These are phyloP conservation scores for Cucurbita moschata DNA, from an alignment of 306 rosid species.

Conservation along the genomic window DNA sequence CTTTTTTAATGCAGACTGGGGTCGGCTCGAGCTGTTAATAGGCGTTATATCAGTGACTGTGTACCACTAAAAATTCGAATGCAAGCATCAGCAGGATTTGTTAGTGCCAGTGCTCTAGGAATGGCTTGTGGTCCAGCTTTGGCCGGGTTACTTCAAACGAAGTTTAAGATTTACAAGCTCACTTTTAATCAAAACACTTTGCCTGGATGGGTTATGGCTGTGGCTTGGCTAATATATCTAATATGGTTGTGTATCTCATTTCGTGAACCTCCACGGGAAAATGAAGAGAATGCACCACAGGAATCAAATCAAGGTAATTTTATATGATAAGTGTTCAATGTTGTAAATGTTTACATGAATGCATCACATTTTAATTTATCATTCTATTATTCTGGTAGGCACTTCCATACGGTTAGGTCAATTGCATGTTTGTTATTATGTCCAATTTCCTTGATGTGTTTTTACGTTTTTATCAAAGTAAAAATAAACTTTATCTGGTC, in stretches of 20 bases:
- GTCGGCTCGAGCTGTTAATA: constrained; percentile 96
- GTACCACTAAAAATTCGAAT: constrained; percentile 77
- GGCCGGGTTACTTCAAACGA: constrained; percentile 76
- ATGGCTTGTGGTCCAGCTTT: constrained; percentile 99
- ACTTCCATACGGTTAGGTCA: background rate
- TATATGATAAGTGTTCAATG: background rate
- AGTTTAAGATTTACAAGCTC: constrained; percentile 64
- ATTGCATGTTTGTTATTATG: background rate
- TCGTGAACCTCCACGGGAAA: constrained; percentile 67
- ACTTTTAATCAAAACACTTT: constrained; percentile 74
- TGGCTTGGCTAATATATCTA: constrained; percentile 78
- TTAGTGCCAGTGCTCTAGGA: constrained; percentile 98
- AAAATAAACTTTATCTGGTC: background rate
- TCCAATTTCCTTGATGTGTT: background rate
- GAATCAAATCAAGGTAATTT: constrained; percentile 52
- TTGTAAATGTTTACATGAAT: background rate
- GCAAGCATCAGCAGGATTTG: constrained; percentile 99
- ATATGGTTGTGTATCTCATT: constrained; percentile 71
- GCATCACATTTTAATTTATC: background rate
- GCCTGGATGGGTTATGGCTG: constrained; percentile 97
- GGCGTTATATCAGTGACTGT: constrained; percentile 96
- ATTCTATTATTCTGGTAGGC: background rate
- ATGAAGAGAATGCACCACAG: constrained; percentile 23
- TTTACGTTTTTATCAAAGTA: background rate
- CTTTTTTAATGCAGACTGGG: constrained; percentile 51